Evolutionary conservation across 1,284 basidiomycete species (phyloP), one percentile per base, ranked within the genome.

Genomic region (Papiliotrema fonsecae): DNA sequence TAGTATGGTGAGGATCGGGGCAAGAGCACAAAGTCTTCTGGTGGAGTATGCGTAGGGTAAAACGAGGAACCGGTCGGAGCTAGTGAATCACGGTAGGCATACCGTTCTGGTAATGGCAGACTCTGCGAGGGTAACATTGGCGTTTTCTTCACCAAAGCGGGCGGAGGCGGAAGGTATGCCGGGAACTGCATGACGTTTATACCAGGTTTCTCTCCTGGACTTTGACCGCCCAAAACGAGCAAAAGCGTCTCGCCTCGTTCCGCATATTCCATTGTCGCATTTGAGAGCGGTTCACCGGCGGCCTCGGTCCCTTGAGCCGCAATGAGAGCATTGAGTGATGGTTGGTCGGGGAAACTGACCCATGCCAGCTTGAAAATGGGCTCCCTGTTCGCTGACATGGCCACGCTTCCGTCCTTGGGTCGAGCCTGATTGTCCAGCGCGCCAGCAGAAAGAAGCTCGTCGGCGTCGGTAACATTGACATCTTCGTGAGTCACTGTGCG

Each of bases 311-410:
- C 57, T 36, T 63, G 60, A 13, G 67, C 61, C 0, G 66, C 55
- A 4, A 67, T 53, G 3, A 73, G 42, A 14, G 59, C 54, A n/a
- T 62, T 60, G 44, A 75, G 47, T 9, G 56, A 54, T 0, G 67
- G 50, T 21, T 72, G 65, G 43, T 84, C 82, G 0, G 82, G 76
- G 67, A 85, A 88, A 1, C 80, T 78, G 47, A 83, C 85, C 92
- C 92, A 96, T 0, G 85, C 76, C 5, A 96, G 77, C 69, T 89
- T 91, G 78, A 88, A 93, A 38, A 97, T 83, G 1, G 91, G 88
- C 66, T 94, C 90, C 53, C 83, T 77, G 3, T 71, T 63, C 6
- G 64, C 60, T 39, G 45, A 51, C 19, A 47, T 54, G 13, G 60
- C 64, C 28, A 44, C 51, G 22, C 37, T 52, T 13, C 40, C 57